Evolutionary conservation across 2,329 filamentous ascomycete genomes (phyloP), one percentile per base, ranked within the genome.

Genomic region (Verticillium isaacii): DNA sequence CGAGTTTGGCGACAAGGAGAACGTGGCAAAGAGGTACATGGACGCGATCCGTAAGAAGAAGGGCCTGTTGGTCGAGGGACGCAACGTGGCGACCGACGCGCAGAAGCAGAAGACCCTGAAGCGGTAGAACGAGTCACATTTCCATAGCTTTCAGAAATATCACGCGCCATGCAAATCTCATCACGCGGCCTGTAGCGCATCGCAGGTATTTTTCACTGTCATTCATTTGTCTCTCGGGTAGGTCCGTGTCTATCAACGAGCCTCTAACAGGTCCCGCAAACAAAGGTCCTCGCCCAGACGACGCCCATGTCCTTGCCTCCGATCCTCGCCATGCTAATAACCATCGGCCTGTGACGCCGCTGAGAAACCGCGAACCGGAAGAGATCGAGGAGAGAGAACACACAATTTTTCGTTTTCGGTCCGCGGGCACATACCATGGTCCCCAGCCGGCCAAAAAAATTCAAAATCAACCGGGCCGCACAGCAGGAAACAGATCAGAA

Each of bases 11-110:
- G 95, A 99, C 77, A 86, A 86, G 71, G 95, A 98, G 82, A 98
- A 97, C 77, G 91, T 98, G 58, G 95, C 95, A 29, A 97, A 96
- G 85, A 80, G 91, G 72, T 98, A 98, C 80, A 93, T 99, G 85
- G 95, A 99, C 78, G 81, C 85, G 41, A 94, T 99, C 50, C 82
- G 95, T 71, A 84, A 82, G 72, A 84, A 93, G 75, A 99, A 99
- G 85, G 95, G 95, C 0, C 71, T 99, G 75, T 77, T 96, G 68
- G 89, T 99, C 3, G 88, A 89, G 78, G 91, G 90, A 1, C 85
- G 89, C 67, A 83, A 89, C 68, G 84, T 92, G 67, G 89, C 92
- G 50, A 89, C 88, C 64, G 91, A 95, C 80, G 95, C 93, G 1
- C 93, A 97, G 85, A 99, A 99, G 85, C 94, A 89, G 74, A 89